Evolutionary conservation across 345 rosid genomes (phyloP), one percentile per base, ranked within the genome.

Genomic region (Euphorbia tirucalli): DNA sequence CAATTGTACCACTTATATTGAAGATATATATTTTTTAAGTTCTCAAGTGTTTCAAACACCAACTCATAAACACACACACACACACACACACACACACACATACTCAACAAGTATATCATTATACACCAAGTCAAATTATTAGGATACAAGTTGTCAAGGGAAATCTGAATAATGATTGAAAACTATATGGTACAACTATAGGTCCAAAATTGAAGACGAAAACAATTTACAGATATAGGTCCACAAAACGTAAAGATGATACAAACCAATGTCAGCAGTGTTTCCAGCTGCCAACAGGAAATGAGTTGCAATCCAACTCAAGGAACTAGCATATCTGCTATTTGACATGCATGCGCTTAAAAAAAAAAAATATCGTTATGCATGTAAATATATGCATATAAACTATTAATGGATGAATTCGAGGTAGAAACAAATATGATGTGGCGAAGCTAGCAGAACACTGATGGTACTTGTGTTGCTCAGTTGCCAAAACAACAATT

Each of bases 361-460:
- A n/a, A 2, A 67, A 50, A 25, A 59, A 25, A 15, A 1, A 32
- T 21, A 1, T 19, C 19, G 28, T 16, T 66, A 27, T 11, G 5
- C 11, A 55, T 2, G 10, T 41, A 46, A n/a, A 22, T 11, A 41
- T 24, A 39, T 27, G 41, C 43, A 30, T 62, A 21, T 15, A n/a
- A 52, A 24, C 35, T 22, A 48, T 24, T 15, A 54, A 13, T 25
- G 14, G n/a, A 18, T 24, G 54, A 52, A 64, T 62, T 25, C 49
- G 13, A 62, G 9, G 19, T 28, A 14, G 58, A 30, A 46, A 18
- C 44, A 13, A 8, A 7, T 18, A 27, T 7, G 14, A 5, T 21
- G 9, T 7, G 59, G 71, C 30, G 70, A 73, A 73, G 46, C 48
- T 21, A 7, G 60, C 24, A 65, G 25, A 37, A 63, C 62, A 71